phyloP scores from a whole-genome alignment of 2,329 filamentous ascomycete genomes.

The Fusarium buxicola region DNA sequence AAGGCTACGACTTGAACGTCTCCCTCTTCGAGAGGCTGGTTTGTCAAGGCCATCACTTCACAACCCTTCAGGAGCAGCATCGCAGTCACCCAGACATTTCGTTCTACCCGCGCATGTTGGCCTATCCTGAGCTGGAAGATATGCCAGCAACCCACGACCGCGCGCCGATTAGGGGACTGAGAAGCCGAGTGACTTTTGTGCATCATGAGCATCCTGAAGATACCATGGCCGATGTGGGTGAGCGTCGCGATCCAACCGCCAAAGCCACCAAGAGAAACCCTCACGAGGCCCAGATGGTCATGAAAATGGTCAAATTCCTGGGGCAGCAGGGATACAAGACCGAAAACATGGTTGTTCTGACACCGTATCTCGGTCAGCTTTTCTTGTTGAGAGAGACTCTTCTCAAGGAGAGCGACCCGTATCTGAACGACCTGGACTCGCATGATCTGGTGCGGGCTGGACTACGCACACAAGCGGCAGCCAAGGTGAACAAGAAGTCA shows the following conservation, averaged over 20 bases:
- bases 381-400: slow-evolving; percentile 66
- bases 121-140: slow-evolving; percentile 72
- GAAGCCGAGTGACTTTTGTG: slow-evolving; percentile 72
- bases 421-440: slow-evolving; percentile 76
- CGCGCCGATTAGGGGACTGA: slow-evolving; percentile 65
- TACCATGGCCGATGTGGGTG: slow-evolving; percentile 54
- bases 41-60: slow-evolving; percentile 62
- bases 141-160: slow-evolving; percentile 61
- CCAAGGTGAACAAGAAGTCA: slow-evolving; percentile 61
- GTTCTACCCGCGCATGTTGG: slow-evolving; percentile 64
- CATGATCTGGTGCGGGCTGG: slow-evolving; percentile 70
- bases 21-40: slow-evolving; percentile 78
- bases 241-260: slow-evolving; percentile 61
- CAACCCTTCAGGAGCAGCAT: slow-evolving; percentile 70
- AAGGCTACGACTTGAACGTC: slow-evolving; percentile 74
- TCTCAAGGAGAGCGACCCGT: slow-evolving; percentile 68
- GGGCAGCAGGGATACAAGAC: slow-evolving; percentile 78
- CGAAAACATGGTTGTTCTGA: slow-evolving; percentile 73
- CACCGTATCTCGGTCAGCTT: slow-evolving; percentile 79
- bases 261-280: slow-evolving; percentile 68
- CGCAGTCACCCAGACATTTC: slow-evolving; percentile 78
- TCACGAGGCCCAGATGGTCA: slow-evolving; percentile 74
- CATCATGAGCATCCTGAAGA: slow-evolving; percentile 69
- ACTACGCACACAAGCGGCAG: slow-evolving; percentile 64
- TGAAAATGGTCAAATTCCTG: slow-evolving; percentile 74